Base-by-base conservation (phyloP, 345 rosid genomes). In the Eucalyptus tenuipes region DNA sequence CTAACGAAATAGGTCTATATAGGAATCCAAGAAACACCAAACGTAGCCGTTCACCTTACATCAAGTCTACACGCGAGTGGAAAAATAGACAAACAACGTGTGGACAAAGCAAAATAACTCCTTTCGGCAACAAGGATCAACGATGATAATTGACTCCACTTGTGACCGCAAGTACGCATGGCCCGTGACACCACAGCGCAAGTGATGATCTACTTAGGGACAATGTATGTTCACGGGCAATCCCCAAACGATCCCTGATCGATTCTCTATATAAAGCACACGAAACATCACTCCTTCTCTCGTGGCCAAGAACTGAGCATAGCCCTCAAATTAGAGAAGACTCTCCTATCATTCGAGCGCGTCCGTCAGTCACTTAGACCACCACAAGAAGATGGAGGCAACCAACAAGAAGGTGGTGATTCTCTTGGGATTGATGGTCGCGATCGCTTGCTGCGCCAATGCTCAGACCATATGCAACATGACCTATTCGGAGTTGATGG, bases 381-480 rank as follows among this genome's bases (percentile, higher is more conserved):
- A 20, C 47, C 3, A 10, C 47, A 75, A 22, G 47, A 40, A 75
- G 84, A 75, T 92, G 93, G 90, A 59, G 59, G 86, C 40, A 12
- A 75, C 84, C 47, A 20, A 22, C 84, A 75, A 40, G 47, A 40
- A 75, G 47, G 84, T 2, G 27, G 84, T 10, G 15, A 40, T 75
- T 18, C 84, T 75, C 9, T 40, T 75, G 29, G 47, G 5, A 11
- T 40, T 89, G 59, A 6, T 91, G 44, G 33, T 86, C 9, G 89
- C 75, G 42, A 49, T 91, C 44, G 91, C 88, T 37, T 80, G 87
- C 50, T 50, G 89, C 48, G 20, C 88, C 59, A 16, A 88, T 48
- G 94, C 90, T 7, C 95, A 94, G 82, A 90, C 85, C 68, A 87
- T 95, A 9, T 95, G 96, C 90, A 93, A 93, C 68, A 85, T 94